Evolutionary conservation across 75 land plant genomes (phyloP), one percentile per base, ranked within the genome.

Genomic region (Adiantum capillusveneris): DNA sequence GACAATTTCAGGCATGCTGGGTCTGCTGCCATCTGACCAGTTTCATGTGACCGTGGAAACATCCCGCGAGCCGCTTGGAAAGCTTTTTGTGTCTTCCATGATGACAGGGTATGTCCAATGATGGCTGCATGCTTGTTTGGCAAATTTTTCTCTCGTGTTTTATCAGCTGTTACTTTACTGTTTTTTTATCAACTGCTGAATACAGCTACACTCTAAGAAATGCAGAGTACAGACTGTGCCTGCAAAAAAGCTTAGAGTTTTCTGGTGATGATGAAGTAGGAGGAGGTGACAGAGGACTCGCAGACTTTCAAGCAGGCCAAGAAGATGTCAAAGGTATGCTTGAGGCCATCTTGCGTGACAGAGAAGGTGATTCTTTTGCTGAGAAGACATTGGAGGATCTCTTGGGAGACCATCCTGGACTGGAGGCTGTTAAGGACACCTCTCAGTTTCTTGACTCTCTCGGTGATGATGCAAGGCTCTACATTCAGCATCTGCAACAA

Each of bases 1-100:
- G 56, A 89, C 95, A 0, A 80, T 89, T 29, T 80, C 95, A 28
- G 81, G 95, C 50, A 89, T 89, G 81, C 76, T 89, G 50, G 95
- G 95, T 11, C 69, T 89, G 54, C 79, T 89, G 51, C 95, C 95
- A 44, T 89, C 95, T 20, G 85, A 85, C 28, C 86, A 80, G 54
- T 89, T 89, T 63, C 79, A 80, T 54, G 89, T 89, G 31, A 53
- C 62, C 16, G 68, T 89, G 34, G 90, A 85, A 36, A 83, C 90
- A 22, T 76, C 70, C 28, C 81, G 84, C 77, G 84, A 82, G 53
- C 84, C 84, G 1, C 78, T 89, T 22, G 81, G 70, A 31, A 73
- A 73, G 65, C 60, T 89, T 31, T 64, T 89, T 64, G 77, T 85
- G 59, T 89, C 95, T 48, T 89, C 95, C 1, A 82, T 89, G 79